Evolutionary conservation across 495 filamentous ascomycete genomes (phyloP), one percentile per base, ranked within the genome.

Genomic region (Aspergillus bridgeri): DNA sequence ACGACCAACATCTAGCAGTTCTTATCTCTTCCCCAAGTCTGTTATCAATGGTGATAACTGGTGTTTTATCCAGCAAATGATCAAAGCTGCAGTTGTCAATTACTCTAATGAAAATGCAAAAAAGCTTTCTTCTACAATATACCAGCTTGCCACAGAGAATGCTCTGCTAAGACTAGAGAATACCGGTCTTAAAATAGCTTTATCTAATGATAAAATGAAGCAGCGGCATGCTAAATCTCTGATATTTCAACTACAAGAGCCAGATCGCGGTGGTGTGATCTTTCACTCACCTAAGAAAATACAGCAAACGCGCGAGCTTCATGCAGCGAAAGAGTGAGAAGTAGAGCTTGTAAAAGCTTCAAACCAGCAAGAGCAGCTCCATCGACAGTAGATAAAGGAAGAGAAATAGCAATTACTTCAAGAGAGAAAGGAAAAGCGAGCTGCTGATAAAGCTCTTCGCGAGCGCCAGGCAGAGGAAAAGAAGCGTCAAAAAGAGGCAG

Each of bases 181-280:
- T 25, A 2, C 51, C 18, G 48, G 48, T 38, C 48, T 58, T 17
- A 17, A 58, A 33, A 11, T 1, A 29, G 48, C 48, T 13, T 48
- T 58, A 4, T 15, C 17, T 11, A 51, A 58, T 46, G 33, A 51
- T 33, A 58, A 58, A 38, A 58, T 44, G 55, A 58, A 58, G 48
- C 13, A 38, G 2, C 21, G 45, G 13, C 20, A 9, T 15, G 17
- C 17, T 7, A 58, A 58, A 22, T 5, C 48, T 58, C 22, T 58
- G 19, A 3, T 19, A 27, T 46, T 52, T 33, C 22, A 46, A 2
- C 11, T 58, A 19, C 3, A 24, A 27, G 48, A 47, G 44, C 17
- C 48, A 19, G 38, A 52, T 2, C 17, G 46, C 51, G 22, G 38
- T n/a, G n/a, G 20, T 58, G 48, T 7, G 3, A 27, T 27, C 25